A percentile compares a stretch with the other conserved stretches of the same genome.
These are phyloP conservation scores for Eutypella sp. DNA, from an alignment of 2,329 filamentous ascomycete species.

Conservation along the genomic window DNA sequence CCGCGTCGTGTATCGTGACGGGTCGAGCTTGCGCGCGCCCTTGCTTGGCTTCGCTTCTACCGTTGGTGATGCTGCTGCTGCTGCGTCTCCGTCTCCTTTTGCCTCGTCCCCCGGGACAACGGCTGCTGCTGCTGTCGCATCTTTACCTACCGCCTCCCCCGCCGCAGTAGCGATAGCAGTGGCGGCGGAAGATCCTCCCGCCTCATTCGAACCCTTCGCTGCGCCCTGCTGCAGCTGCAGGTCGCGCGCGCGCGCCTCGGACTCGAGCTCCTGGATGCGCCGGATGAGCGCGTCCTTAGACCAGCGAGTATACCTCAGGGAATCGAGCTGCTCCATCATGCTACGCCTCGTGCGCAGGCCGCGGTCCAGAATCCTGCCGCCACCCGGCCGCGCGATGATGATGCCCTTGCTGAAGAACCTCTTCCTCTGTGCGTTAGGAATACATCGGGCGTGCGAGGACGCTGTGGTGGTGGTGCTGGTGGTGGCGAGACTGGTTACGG, in stretches of 20 bases:
- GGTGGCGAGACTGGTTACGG: not conserved
- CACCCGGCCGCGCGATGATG: no score
- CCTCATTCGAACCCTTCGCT: no score
- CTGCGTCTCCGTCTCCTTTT: constrained; percentile 33
- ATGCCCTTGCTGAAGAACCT: no score
- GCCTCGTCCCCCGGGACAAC: no score
- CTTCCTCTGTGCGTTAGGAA: no score
- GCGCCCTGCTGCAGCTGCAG: not conserved
- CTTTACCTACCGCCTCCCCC: constrained; percentile 24
- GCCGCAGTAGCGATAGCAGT: not conserved
- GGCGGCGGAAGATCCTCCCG: not conserved
- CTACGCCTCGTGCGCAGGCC: not conserved
- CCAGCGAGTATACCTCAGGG: constrained; percentile 62
- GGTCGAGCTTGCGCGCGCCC: constrained; percentile 58
- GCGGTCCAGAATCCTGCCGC: no score
- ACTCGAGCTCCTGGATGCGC: constrained; percentile 63
- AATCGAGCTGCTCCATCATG: constrained; percentile 21
- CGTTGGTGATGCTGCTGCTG: not conserved
- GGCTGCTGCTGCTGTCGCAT: constrained; percentile 25
- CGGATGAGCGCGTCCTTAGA: constrained; percentile 62
- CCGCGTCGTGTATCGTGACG: constrained; percentile 74
- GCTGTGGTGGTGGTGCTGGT: not conserved
- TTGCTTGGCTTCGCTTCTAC: constrained; percentile 31
- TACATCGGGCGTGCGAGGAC: constrained; percentile 5
- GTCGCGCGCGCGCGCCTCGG: constrained; percentile 33